Conservation (phyloP, 2,329 filamentous ascomycete species). For the Cadophora luteo-olivacea region DNA sequence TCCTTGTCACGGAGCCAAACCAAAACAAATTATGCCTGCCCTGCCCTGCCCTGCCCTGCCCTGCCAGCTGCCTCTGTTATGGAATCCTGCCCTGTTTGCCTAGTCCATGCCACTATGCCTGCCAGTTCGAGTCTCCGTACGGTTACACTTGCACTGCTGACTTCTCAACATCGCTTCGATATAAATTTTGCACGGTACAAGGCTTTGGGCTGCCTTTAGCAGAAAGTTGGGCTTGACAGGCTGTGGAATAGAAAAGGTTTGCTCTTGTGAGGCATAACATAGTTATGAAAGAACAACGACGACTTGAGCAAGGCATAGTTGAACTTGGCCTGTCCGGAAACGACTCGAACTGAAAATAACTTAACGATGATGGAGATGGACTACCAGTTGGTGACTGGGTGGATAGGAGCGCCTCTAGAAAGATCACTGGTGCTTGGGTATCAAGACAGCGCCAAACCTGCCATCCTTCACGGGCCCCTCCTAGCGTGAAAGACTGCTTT, state of each 20-base stretch:
- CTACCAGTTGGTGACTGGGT: neutral
- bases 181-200: slow-evolving; percentile 31
- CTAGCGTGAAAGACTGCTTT: slow-evolving; percentile 1
- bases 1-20: slow-evolving; percentile 21
- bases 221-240: slow-evolving; percentile 4
- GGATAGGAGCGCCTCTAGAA: slow-evolving; percentile 1
- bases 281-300: neutral
- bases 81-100: slow-evolving; percentile 15
- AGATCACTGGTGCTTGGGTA: slow-evolving; percentile 2
- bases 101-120: slow-evolving; percentile 2
- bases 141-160: slow-evolving; percentile 14
- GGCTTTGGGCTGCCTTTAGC: slow-evolving; percentile 26
- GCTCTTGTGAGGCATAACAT: neutral
- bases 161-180: slow-evolving; percentile 24
- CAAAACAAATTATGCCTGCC: slow-evolving; percentile 18
- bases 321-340: neutral
- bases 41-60: too few species aligned
- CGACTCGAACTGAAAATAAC: neutral
- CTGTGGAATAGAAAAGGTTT: neutral
- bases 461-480: neutral
- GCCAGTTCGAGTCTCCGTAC: neutral
- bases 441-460: slow-evolving; percentile 11
- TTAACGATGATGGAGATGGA: neutral
- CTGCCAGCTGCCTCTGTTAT: neutral
- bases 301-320: neutral